Base-by-base conservation (phyloP, 2,329 filamentous ascomycete species). In the Talaromyces amestolkiae region DNA sequence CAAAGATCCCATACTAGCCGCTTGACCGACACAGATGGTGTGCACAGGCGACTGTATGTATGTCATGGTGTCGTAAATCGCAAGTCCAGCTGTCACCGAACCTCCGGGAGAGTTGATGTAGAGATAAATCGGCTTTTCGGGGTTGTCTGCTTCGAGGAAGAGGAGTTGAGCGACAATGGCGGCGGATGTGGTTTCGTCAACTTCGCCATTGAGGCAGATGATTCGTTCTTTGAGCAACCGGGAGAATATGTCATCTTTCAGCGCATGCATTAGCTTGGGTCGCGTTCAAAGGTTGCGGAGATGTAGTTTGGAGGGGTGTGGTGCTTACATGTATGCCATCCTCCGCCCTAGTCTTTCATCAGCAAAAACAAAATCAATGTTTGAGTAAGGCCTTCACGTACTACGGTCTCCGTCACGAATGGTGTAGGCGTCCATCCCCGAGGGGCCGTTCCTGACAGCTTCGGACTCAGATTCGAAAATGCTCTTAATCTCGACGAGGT, bases 51-150 rank as follows among this genome's bases (percentile, higher is more conserved):
- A 91, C 67, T 90, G 89, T 75, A 99, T 98, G 78, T 99, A 99
- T 71, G 90, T 89, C 94, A 99, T 98, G 13, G 95, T 99, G 77
- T 99, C 95, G 84, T 99, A 99, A 73, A 99, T 98, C 31, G 95
- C 93, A 67, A 89, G 82, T 51, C 78, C 87, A 1, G 95, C 94
- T 68, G 91, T 94, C 47, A 99, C 93, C 49, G 91, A 94, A 64
- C 95, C 95, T 59, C 95, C 95, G 0, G 94, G 94, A 0, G 92
- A 96, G 81, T 99, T 97, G 78, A 99, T 99, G 79, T 99, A 99
- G 77, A 99, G 91, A 61, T 91, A 95, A 70, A 99, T 98, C 13
- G 93, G 91, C 77, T 97, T 97, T 64, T 96, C 88, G 3, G 94
- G 93, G 74, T 92, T 92, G 75, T 99, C 95, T 73, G 94, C 95